A percentile compares a stretch with the other conserved stretches of the same genome.
These are phyloP conservation scores for Cicer bijugum DNA, from an alignment of 306 rosid species.

Conservation along the genomic window DNA sequence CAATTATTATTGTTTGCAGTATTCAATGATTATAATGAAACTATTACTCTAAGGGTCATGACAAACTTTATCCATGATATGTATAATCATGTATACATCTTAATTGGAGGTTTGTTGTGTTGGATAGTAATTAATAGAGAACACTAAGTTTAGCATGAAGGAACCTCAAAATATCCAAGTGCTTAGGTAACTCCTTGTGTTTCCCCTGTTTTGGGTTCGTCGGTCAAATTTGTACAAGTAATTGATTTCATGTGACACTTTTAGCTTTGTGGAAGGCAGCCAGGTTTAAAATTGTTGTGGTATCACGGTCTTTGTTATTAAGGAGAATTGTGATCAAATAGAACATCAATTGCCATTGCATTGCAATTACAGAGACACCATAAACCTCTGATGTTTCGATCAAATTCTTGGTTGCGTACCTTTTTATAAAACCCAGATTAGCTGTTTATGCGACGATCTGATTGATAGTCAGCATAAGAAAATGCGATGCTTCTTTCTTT, in stretches of 20 bases:
- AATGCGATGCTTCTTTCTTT: neutral
- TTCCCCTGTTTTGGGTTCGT: slow-evolving; percentile 1
- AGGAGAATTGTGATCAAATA: neutral
- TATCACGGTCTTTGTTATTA: neutral
- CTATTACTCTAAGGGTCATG: neutral
- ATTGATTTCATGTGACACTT: neutral
- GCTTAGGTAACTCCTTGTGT: neutral
- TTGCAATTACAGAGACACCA: neutral
- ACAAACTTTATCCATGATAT: neutral
- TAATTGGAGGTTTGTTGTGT: neutral
- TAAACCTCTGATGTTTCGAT: neutral
- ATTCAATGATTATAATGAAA: neutral
- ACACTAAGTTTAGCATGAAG: neutral
- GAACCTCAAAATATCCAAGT: neutral
- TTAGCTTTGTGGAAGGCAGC: neutral
- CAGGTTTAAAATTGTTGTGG: neutral
- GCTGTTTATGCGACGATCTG: neutral
- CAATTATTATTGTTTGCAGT: neutral
- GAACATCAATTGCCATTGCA: neutral
- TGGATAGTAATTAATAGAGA: neutral
- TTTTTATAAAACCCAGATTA: neutral
- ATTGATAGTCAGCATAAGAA: neutral
- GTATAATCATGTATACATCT: neutral
- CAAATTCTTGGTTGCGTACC: neutral
- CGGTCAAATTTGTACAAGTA: neutral